phyloP scores from a whole-genome alignment of 2,329 filamentous ascomycete species.

The Monosporascus sp. region DNA sequence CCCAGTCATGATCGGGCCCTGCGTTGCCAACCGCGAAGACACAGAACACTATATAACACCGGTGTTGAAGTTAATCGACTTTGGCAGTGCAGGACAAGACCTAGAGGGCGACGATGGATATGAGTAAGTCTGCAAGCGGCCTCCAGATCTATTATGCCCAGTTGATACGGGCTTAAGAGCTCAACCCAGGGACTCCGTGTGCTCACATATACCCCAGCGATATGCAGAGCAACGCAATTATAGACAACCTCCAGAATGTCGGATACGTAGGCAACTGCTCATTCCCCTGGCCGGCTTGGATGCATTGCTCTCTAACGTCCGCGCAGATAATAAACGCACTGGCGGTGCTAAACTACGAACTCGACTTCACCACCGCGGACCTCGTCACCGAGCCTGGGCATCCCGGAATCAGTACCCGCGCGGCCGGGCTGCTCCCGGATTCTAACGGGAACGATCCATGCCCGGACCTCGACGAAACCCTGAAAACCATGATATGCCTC shows the following conservation, averaged over 20 bases:
- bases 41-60: not conserved
- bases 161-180: not conserved
- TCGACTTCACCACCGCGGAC: not conserved
- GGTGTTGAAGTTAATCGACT: not conserved
- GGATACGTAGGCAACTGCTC: not conserved
- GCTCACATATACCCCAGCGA: not conserved
- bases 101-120: not conserved
- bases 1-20: constrained; percentile 1
- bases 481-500: not conserved
- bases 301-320: too few species aligned
- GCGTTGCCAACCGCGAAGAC: not conserved
- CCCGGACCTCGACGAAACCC: not conserved
- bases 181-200: too few species aligned
- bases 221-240: not conserved
- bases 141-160: not conserved
- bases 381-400: not conserved
- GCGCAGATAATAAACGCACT: not conserved
- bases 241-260: not conserved
- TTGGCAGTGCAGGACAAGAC: not conserved
- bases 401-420: not conserved
- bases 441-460: not conserved
- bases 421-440: not conserved
- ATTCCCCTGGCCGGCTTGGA: too few species aligned
- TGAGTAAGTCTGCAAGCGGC: not conserved
- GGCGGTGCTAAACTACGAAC: not conserved